These are phyloP conservation scores for Colletotrichum tanaceti DNA, from an alignment of 2,329 filamentous ascomycete genomes.

Conservation along the genomic window DNA sequence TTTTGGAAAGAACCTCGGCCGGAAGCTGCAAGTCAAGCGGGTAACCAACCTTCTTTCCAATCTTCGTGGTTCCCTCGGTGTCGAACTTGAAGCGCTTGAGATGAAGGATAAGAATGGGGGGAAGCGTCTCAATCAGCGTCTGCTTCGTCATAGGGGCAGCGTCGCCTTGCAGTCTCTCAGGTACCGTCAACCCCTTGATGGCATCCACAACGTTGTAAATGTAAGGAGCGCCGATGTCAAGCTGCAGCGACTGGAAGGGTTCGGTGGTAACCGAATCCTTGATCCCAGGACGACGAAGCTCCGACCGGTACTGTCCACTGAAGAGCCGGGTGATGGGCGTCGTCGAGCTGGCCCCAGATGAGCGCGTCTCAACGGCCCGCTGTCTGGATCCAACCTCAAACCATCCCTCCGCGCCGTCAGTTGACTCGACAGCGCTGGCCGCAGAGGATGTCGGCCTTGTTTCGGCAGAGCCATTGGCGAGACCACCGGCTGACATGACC, in stretches of 20 bases:
- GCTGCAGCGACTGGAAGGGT: conserved; percentile 91
- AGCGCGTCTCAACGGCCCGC: conserved; percentile 85
- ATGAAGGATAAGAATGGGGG: conserved; percentile 92
- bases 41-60: conserved; percentile 98
- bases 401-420: conserved; percentile 75
- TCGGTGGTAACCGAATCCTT: conserved; percentile 94
- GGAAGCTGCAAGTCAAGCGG: conserved; percentile 95
- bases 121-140: conserved; percentile 90
- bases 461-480: conserved; percentile 41
- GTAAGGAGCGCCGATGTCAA: conserved; percentile 90
- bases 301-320: conserved; percentile 88
- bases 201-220: conserved; percentile 94
- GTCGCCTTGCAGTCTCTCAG: conserved; percentile 86
- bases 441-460: conserved; percentile 46
- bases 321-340: conserved; percentile 96
- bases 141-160: conserved; percentile 85
- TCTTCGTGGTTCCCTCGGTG: conserved; percentile 90
- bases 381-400: conserved; percentile 94
- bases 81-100: conserved; percentile 98
- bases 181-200: conserved; percentile 82
- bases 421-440: conserved; percentile 45
- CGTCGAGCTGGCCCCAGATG: conserved; percentile 79
- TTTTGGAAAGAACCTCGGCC: conserved; percentile 84
- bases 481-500: conserved; percentile 65
- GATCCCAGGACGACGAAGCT: conserved; percentile 85